phyloP scores from a whole-genome alignment of 2,329 filamentous ascomycete genomes.

The Cladosporium sp. region DNA sequence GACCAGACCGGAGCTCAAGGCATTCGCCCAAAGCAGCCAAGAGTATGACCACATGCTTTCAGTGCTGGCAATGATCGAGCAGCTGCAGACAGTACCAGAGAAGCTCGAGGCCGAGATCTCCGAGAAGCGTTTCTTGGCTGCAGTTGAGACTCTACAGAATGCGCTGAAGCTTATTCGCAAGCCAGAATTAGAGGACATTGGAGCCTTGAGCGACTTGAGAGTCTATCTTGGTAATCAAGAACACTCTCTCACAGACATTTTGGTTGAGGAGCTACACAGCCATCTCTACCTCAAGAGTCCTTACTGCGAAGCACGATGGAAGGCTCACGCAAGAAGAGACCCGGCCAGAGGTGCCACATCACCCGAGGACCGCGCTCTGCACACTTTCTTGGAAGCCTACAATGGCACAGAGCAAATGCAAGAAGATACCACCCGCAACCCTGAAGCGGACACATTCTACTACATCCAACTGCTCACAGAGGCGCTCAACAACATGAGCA shows the following conservation, averaged over 20 bases:
- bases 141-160: constrained; percentile 88
- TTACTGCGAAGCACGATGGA: constrained; percentile 96
- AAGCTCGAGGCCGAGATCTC: constrained; percentile 92
- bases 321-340: constrained; percentile 67
- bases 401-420: constrained; percentile 62
- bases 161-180: constrained; percentile 80
- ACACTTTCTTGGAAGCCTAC: constrained; percentile 59
- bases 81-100: constrained; percentile 85
- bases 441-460: constrained; percentile 91
- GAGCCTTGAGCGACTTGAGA: constrained; percentile 80
- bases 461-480: constrained; percentile 89
- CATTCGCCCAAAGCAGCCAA: constrained; percentile 82
- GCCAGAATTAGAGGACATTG: constrained; percentile 88
- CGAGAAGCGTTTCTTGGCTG: constrained; percentile 90
- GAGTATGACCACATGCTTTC: constrained; percentile 89
- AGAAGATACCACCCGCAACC: constrained; percentile 90
- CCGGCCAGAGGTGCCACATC: constrained; percentile 31
- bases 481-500: constrained; percentile 83
- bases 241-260: constrained; percentile 84
- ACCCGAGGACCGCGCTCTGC: constrained; percentile 57
- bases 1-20: constrained; percentile 85
- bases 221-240: constrained; percentile 93
- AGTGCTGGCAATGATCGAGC: constrained; percentile 70
- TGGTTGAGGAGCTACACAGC: constrained; percentile 96
- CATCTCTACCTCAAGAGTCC: constrained; percentile 97